These are phyloP conservation scores for Calonectria pteridis DNA, from an alignment of 2,329 filamentous ascomycete genomes.

Conservation along the genomic window DNA sequence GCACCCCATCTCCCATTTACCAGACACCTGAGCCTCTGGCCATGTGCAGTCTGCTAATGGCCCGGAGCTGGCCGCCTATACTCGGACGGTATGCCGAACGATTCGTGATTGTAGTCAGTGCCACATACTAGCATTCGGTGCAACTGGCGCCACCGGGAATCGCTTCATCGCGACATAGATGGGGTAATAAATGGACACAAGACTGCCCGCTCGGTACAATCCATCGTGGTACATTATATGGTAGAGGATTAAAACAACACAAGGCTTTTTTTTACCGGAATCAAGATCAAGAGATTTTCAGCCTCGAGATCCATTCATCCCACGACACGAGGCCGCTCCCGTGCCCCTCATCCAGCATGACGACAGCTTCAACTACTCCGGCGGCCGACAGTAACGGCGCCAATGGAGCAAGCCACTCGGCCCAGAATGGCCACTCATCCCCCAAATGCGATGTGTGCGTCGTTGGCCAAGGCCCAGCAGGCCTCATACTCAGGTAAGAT, in stretches of 20 bases:
- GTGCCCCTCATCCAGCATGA: constrained; percentile 12
- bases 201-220: constrained; percentile 6
- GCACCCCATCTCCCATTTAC: constrained; percentile 25
- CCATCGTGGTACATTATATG: background rate
- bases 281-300: background rate
- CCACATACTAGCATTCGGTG: background rate
- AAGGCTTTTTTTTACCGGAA: background rate
- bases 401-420: constrained; percentile 18
- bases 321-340: background rate
- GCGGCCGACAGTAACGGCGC: constrained; percentile 14
- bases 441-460: constrained; percentile 59
- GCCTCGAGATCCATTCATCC: background rate
- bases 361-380: constrained; percentile 15
- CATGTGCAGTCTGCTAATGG: background rate
- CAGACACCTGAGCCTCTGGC: background rate
- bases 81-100: constrained; percentile 1
- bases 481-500: constrained; percentile 60
- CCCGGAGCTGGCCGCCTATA: constrained; percentile 22
- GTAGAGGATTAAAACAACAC: background rate
- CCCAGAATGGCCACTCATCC: constrained; percentile 5
- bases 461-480: constrained; percentile 66
- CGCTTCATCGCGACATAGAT: constrained; percentile 10
- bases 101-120: background rate
- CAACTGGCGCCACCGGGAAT: constrained; percentile 7
- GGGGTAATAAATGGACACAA: constrained; percentile 20